Conservation (phyloP, 805 yeast genomes). For the Isabelozyma rhagii region DNA sequence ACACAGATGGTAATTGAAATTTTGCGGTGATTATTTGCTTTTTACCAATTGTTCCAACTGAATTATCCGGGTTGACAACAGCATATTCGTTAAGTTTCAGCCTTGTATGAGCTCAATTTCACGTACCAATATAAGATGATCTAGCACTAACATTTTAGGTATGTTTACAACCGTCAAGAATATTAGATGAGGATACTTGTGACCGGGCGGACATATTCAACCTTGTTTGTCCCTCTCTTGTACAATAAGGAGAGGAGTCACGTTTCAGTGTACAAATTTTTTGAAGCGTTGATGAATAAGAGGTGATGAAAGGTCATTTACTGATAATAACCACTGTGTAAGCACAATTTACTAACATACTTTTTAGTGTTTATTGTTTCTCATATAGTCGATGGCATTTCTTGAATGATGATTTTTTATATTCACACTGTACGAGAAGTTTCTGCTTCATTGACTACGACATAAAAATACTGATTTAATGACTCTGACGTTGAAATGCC, state of each 20-base stretch:
- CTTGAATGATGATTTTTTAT: conserved; percentile 41
- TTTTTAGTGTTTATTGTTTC: conserved; percentile 15
- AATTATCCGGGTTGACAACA: conserved; percentile 47
- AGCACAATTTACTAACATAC: conserved; percentile 6
- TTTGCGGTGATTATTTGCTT: conserved; percentile 46
- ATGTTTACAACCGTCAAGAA: conserved; percentile 1
- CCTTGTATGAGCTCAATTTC: conserved; percentile 44
- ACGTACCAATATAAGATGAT: too few relatives aligned
- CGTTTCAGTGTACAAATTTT: conserved; percentile 44
- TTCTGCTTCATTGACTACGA: conserved; percentile 34
- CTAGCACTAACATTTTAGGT: neutral
- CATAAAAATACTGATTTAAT: conserved; percentile 43
- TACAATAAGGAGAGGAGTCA: conserved; percentile 43
- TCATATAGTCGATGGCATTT: conserved; percentile 10
- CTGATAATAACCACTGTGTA: conserved; percentile 19
- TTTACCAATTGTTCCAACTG: conserved; percentile 53
- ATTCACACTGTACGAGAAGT: conserved; percentile 49
- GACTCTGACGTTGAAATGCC: conserved; percentile 34
- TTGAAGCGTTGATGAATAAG: conserved; percentile 36
- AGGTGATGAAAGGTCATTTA: conserved; percentile 47
- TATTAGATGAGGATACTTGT: conserved; percentile 39
- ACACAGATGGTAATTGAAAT: neutral
- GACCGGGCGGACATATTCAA: conserved; percentile 52
- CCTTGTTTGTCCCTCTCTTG: conserved; percentile 37
- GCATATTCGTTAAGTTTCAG: conserved; percentile 52